Base-by-base conservation (phyloP, 441 rosid genomes). In the Bruguiera hainesii region DNA sequence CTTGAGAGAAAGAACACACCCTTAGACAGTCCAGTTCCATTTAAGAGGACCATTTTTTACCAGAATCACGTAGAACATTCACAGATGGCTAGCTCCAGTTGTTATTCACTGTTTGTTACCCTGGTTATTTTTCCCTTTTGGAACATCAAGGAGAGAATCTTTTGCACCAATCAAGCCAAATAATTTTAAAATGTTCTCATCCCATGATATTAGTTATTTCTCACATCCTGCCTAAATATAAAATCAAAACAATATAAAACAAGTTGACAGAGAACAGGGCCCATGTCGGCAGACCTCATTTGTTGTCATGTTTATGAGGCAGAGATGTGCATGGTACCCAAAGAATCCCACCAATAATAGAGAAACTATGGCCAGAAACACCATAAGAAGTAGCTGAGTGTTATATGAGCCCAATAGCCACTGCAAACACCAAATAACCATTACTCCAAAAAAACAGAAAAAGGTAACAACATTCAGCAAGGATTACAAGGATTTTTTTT, bases 361-460 rank as follows among this genome's bases (percentile, higher is more conserved):
- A 31, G 96, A 84, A 46, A 94, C 87, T 61, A 88, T 75, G 73
- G 80, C 88, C 26, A 91, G 93, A 81, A 94, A 91, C 81, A 94
- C 90, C 81, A 84, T 81, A 35, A 91, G 79, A 58, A 89, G 91
- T 76, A 91, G 82, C 71, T 89, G 96, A 33, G 85, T 85, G 82
- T 88, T 88, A 78, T 89, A 86, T 25, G 97, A 83, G 57, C 81
- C 83, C 83, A 86, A 74, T 71, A 94, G 76, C 98, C 97, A 89
- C 96, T 91, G 91, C 72, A 67, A 68, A 51, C 72, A 72, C 55
- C 74, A 57, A 21, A 80, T 64, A 51, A 52, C 35, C 6, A 60
- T 69, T 25, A 59, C 15, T 25, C 58, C 57, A 52, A 60, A 51
- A n/a, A 21, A 58, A 30, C 15, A 21, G 6, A 42, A 56, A 23